Conservation (phyloP, 2,329 filamentous ascomycete species). For the Penicillium sp. region DNA sequence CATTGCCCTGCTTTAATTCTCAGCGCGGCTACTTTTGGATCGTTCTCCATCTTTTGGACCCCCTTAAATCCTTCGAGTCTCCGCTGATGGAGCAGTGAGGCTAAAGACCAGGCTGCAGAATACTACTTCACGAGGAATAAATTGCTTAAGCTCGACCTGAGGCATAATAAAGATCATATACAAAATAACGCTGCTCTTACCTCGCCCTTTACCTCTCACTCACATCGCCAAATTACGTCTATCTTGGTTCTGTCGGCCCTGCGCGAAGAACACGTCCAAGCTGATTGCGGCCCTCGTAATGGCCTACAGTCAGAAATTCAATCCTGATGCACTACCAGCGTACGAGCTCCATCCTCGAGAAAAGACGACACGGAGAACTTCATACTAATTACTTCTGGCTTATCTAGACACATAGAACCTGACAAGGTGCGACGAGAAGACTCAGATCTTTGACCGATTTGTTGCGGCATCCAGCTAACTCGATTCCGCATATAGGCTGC, state of each 20-base stretch:
- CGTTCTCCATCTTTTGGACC: not conserved
- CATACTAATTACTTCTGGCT: constrained; percentile 15
- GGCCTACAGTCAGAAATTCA: constrained; percentile 92
- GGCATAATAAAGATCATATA: too few relatives aligned
- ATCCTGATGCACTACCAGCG: constrained; percentile 92
- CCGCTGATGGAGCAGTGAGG: not conserved
- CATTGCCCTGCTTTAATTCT: not conserved
- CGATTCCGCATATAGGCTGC: constrained; percentile 8
- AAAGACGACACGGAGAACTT: not conserved
- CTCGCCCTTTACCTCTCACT: not conserved
- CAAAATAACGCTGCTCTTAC: not conserved
- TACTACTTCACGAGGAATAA: not conserved
- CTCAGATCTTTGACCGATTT: not conserved
- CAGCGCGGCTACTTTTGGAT: not conserved
- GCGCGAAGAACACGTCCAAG: not conserved
- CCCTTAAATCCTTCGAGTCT: not conserved
- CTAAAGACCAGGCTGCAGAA: not conserved
- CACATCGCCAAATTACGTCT: not conserved
- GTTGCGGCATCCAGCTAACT: constrained; percentile 57
- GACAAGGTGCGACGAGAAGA: constrained; percentile 9
- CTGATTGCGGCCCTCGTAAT: constrained; percentile 46
- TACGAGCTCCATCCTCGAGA: constrained; percentile 45
- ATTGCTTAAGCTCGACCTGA: not conserved
- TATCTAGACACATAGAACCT: constrained; percentile 12
- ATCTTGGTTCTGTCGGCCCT: not conserved